Percentiles rank a stretch among this genome's conserved stretches.
phyloP scores from a whole-genome alignment of 306 rosid species.

The Inga oerstediana region DNA sequence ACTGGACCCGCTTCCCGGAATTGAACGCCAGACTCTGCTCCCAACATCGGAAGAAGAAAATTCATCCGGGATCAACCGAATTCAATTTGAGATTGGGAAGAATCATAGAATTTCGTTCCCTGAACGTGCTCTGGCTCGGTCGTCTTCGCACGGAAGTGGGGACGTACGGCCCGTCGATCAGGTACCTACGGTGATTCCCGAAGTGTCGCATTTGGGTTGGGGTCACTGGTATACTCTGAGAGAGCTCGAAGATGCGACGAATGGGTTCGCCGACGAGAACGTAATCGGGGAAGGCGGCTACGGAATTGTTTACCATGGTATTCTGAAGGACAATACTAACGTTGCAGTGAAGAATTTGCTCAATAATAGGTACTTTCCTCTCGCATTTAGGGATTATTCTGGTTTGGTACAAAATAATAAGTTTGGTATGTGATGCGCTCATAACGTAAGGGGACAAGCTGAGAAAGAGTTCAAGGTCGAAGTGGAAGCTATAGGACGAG shows the following conservation, averaged over 20 bases:
- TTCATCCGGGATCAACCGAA: constrained; percentile 40
- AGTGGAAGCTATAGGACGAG: constrained; percentile 77
- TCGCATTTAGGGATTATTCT: background rate
- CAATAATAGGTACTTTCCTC: constrained; percentile 49
- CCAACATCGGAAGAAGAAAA: constrained; percentile 54
- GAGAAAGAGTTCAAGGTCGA: constrained; percentile 74
- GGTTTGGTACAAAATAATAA: background rate
- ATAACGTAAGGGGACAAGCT: constrained; percentile 61
- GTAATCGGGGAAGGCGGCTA: constrained; percentile 75
- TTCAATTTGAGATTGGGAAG: constrained; percentile 65
- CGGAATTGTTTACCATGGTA: constrained; percentile 68
- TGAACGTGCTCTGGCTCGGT: constrained; percentile 44
- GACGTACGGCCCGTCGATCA: constrained; percentile 54
- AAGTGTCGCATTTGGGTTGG: constrained; percentile 76
- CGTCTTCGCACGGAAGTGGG: constrained; percentile 63
- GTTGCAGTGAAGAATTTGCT: constrained; percentile 74
- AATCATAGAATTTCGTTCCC: constrained; percentile 62
- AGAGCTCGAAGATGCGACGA: constrained; percentile 66
- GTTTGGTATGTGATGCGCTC: constrained; percentile 4
- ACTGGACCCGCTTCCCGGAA: constrained; percentile 48
- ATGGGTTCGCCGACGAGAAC: constrained; percentile 54
- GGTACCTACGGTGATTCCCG: constrained; percentile 54
- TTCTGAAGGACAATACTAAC: constrained; percentile 52
- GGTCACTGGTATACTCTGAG: constrained; percentile 72
- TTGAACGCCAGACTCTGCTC: constrained; percentile 52